A percentile compares a stretch with the other conserved stretches of the same genome.
These are phyloP conservation scores for Trichomonas gallinae DNA, from an alignment of 208 protist species.

Conservation along the genomic window DNA sequence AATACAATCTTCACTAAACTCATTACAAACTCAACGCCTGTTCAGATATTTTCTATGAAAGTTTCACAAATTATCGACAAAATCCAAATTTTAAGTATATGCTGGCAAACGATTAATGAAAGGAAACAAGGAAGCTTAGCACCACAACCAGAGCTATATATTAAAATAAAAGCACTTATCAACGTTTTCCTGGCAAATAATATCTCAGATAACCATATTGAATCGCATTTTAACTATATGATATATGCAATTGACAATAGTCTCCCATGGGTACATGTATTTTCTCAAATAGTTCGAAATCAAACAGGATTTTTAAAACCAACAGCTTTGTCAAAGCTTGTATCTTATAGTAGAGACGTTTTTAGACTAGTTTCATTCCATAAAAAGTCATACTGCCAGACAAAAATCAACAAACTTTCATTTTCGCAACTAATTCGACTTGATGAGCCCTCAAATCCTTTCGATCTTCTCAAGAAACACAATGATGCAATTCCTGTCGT, in stretches of 20 bases:
- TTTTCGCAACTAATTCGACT: neutral
- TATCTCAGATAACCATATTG: neutral
- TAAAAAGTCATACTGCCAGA: neutral
- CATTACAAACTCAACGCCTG: neutral
- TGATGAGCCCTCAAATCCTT: neutral
- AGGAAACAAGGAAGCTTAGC: neutral
- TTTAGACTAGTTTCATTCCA: neutral
- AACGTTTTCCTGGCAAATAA: neutral
- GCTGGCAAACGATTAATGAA: neutral
- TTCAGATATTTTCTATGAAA: neutral
- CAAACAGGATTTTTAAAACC: neutral
- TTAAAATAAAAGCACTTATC: neutral
- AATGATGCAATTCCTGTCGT: neutral
- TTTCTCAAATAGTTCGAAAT: neutral
- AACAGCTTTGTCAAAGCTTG: neutral
- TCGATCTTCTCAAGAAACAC: neutral
- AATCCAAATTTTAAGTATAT: neutral
- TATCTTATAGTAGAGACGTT: neutral
- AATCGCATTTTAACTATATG: neutral
- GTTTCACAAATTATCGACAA: neutral
- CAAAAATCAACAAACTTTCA: neutral
- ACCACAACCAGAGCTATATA: neutral
- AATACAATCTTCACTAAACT: neutral
- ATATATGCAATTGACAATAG: neutral
- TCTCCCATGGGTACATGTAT: neutral